These are phyloP conservation scores for Aurantiochytrium sp. DNA, from an alignment of 108 stramenopile species.

Conservation along the genomic window DNA sequence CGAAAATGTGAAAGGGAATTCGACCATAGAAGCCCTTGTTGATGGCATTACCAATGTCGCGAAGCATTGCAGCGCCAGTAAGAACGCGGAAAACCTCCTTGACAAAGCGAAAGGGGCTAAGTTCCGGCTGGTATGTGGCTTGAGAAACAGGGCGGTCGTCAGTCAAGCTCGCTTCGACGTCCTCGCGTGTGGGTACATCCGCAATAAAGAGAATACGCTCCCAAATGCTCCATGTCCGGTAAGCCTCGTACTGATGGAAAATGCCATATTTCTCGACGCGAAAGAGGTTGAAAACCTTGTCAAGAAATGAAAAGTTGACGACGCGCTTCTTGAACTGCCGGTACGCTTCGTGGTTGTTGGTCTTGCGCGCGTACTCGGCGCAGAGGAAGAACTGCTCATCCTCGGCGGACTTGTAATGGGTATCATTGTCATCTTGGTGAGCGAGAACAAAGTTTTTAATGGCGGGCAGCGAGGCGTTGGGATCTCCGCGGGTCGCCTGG, in stretches of 20 bases:
- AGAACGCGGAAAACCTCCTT: not conserved
- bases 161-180: not conserved
- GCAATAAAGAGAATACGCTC: constrained; percentile 32
- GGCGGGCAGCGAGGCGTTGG: not conserved
- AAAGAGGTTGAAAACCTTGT: constrained; percentile 4
- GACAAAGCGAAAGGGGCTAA: not conserved
- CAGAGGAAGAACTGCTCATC: constrained; percentile 22
- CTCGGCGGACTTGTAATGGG: constrained; percentile 11
- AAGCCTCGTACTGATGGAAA: constrained; percentile 27
- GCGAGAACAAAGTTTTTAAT: not conserved
- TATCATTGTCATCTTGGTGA: constrained; percentile 13
- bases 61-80: not conserved
- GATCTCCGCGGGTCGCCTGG: not conserved
- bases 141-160: no score
- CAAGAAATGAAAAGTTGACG: constrained; percentile 15
- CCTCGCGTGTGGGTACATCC: not conserved
- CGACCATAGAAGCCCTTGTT: not conserved
- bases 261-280: constrained; percentile 3
- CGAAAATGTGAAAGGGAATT: not conserved
- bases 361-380: constrained; percentile 16
- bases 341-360: not conserved
- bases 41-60: not conserved
- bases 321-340: constrained; percentile 18
- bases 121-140: no score
- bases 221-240: constrained; percentile 38